phyloP scores from a whole-genome alignment of 108 stramenopile species.

The Mayamaea pseudoterrestris region DNA sequence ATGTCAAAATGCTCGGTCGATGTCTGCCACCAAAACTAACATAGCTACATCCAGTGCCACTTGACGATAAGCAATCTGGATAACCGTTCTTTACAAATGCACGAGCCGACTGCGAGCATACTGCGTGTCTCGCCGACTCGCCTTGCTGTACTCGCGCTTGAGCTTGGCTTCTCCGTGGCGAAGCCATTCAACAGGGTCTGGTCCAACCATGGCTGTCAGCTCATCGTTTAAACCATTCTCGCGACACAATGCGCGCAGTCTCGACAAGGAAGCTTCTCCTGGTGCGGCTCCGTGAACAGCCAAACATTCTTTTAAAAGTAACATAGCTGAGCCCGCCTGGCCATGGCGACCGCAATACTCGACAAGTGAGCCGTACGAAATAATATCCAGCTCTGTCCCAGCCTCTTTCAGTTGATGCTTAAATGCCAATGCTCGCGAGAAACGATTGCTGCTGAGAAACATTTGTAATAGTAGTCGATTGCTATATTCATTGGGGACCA shows the following conservation, averaged over 20 bases:
- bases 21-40: no score
- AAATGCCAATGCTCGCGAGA: conserved; percentile 48
- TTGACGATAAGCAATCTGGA: no score
- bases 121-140: conserved; percentile 14
- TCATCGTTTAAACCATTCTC: conserved; percentile 30
- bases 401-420: conserved; percentile 55
- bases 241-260: conserved; percentile 36
- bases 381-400: conserved; percentile 49
- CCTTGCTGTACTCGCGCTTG: conserved; percentile 43
- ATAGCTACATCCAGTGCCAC: no score
- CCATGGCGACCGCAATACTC: conserved; percentile 50
- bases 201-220: conserved; percentile 46
- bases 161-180: conserved; percentile 41
- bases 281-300: conserved; percentile 49
- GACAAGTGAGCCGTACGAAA: conserved; percentile 62
- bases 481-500: conserved; percentile 60
- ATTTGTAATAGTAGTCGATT: conserved; percentile 71
- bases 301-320: conserved; percentile 72
- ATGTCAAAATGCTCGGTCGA: no score
- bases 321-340: conserved; percentile 65
- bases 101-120: not conserved
- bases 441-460: conserved; percentile 56
- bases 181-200: conserved; percentile 68
- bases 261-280: conserved; percentile 42
- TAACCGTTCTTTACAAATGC: not conserved